phyloP scores from a whole-genome alignment of 352 stramenopile species.

The Pythium aphanidermatum region DNA sequence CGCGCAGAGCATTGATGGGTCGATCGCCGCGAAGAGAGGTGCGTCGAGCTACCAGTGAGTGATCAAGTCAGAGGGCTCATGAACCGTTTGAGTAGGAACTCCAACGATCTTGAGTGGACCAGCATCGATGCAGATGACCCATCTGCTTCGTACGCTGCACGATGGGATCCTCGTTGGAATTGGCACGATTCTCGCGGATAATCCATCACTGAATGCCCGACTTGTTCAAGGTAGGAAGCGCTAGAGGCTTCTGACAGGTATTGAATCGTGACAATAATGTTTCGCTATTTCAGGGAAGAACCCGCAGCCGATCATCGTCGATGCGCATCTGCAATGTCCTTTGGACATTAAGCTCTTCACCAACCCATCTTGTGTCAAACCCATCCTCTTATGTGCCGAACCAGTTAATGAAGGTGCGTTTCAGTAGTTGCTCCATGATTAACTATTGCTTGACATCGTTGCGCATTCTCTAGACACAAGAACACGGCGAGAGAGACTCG shows the following conservation, averaged over 20 bases:
- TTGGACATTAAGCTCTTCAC: slow-evolving; percentile 74
- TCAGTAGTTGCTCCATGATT: background rate
- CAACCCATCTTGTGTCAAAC: slow-evolving; percentile 52
- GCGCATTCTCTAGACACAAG: slow-evolving; percentile 27
- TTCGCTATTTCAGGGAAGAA: slow-evolving; percentile 60
- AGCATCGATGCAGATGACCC: slow-evolving; percentile 83
- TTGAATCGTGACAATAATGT: no score
- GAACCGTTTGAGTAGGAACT: slow-evolving; percentile 23
- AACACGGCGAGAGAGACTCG: slow-evolving; percentile 28
- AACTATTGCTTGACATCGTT: background rate
- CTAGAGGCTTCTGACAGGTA: no score
- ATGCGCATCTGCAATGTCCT: slow-evolving; percentile 61
- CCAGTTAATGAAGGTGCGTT: slow-evolving; percentile 16
- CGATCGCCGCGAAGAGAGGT: slow-evolving; percentile 62
- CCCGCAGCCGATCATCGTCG: slow-evolving; percentile 70
- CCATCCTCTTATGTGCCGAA: slow-evolving; percentile 48
- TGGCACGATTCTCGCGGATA: slow-evolving; percentile 80
- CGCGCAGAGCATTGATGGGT: slow-evolving; percentile 87
- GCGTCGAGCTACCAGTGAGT: background rate
- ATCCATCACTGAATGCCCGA: slow-evolving; percentile 80
- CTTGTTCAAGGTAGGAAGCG: slow-evolving; percentile 51
- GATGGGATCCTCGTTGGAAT: slow-evolving; percentile 85
- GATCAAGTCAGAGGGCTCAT: background rate
- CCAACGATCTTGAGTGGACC: slow-evolving; percentile 65
- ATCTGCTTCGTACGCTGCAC: slow-evolving; percentile 78